Evolutionary conservation across 1,284 basidiomycete genomes (phyloP).

Genomic region (Hemileia vastatrix): DNA sequence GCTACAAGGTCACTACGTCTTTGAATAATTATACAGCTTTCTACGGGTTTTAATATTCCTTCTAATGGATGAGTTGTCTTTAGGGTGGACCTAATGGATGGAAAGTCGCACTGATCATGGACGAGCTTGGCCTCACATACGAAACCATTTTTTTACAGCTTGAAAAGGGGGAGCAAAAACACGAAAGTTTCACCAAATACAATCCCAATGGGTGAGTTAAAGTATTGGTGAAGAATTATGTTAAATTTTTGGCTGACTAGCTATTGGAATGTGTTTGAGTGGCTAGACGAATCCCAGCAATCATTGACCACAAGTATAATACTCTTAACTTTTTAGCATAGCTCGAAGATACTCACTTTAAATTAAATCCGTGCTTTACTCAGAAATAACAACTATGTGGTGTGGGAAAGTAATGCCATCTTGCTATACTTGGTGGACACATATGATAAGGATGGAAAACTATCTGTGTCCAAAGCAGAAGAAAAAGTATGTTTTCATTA

Average conservation of each 20-base stretch:
- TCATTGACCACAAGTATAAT: not conserved
- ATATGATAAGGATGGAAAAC: slow-evolving; percentile 30
- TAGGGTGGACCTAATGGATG: not conserved
- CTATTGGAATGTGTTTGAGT: too few species aligned
- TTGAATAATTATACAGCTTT: not conserved
- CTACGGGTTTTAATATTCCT: not conserved
- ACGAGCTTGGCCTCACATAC: slow-evolving; percentile 5
- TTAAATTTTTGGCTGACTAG: not conserved
- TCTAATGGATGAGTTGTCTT: too few species aligned
- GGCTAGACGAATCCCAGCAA: not conserved
- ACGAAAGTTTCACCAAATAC: not conserved
- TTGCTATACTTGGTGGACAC: slow-evolving; percentile 34
- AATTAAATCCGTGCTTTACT: too few species aligned
- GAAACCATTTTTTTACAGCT: slow-evolving; percentile 4
- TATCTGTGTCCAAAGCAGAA: not conserved
- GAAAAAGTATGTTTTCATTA: not conserved
- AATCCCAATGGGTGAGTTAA: slow-evolving; percentile 5
- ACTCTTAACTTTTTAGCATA: not conserved
- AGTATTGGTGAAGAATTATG: too few species aligned
- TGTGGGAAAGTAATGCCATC: slow-evolving; percentile 37
- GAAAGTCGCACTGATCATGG: not conserved
- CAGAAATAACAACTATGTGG: slow-evolving; percentile 20
- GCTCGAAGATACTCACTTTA: too few species aligned
- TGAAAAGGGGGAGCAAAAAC: slow-evolving; percentile 7
- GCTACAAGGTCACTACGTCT: not conserved